Evolutionary conservation across 148 eudicot genomes (phyloP), one percentile per base, ranked within the genome.

Genomic region (Camellia lanceoleosa): DNA sequence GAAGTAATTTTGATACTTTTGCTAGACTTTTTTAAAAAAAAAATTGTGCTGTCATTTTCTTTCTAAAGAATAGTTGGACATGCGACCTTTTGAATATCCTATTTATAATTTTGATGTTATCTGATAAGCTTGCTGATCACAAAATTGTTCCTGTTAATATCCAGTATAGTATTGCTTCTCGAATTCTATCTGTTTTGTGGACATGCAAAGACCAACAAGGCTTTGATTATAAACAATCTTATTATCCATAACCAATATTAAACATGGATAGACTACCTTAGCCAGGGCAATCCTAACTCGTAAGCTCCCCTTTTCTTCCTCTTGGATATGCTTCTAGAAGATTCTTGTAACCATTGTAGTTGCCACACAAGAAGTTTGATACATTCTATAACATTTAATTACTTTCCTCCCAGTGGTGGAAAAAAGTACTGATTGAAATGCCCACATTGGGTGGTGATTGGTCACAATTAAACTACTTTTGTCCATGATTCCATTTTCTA

Each of bases 1-100:
- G 13, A 43, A 68, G 71, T 68, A 51, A 68, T 14, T 5, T 3
- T 69, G 55, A 49, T 46, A 69, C 73, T 69, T 68, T 69, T 69
- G 73, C 13, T 69, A 18, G 9, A 69, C 30, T 5, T 65, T 9
- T 20, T 1, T 7, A 14, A 56, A 66, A 4, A 3, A 9, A 66
- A 18, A 15, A 16, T 20, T 15, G 7, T 15, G 3, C 12, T 9
- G 30, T 71, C 41, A 71, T 49, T 15, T 5, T 23, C 56, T 14
- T 52, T 14, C 43, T 23, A 54, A 52, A 52, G 43, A 30, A 6
- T 5, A 72, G 61, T 52, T 72, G 61, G 15, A 12, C 41, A 51
- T 54, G 13, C 75, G 18, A 23, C 13, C 23, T 52, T 7, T 51
- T 71, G 59, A 52, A 20, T 59, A 19, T 52, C 11, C 42, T 71